Evolutionary conservation across 345 rosid species (phyloP).

Genomic region (Nephelium lappaceum): DNA sequence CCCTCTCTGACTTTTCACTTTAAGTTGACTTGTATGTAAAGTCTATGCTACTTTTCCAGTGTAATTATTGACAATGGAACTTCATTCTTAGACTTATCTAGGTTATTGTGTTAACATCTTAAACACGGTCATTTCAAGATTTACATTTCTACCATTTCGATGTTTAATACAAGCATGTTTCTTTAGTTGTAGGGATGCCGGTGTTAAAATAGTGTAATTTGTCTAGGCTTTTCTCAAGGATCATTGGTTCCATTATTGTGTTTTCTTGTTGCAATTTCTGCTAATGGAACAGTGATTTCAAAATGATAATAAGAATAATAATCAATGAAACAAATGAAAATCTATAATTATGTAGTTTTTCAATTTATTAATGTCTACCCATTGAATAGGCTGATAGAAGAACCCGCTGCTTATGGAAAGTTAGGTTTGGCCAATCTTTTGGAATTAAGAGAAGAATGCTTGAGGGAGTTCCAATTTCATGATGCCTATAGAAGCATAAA

Average conservation of each 20-base stretch:
- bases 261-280: neutral
- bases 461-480: conserved; percentile 93
- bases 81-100: neutral
- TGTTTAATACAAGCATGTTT: neutral
- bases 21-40: neutral
- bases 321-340: neutral
- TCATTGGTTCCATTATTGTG: neutral
- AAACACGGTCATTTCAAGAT: neutral
- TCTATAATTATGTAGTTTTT: conserved; percentile 1
- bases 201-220: neutral
- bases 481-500: conserved; percentile 98
- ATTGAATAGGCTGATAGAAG: conserved; percentile 84
- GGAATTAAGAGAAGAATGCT: conserved; percentile 97
- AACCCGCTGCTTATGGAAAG: conserved; percentile 98
- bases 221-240: neutral
- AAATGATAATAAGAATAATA: neutral
- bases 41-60: neutral
- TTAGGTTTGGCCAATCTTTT: conserved; percentile 96
- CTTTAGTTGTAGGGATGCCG: neutral
- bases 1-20: neutral
- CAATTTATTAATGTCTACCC: conserved; percentile 14
- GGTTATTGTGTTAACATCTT: neutral
- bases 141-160: neutral
- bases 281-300: neutral
- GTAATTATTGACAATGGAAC: neutral